Evolutionary conservation across 805 yeast species (phyloP).

Genomic region (Saccharomyces mikatae): DNA sequence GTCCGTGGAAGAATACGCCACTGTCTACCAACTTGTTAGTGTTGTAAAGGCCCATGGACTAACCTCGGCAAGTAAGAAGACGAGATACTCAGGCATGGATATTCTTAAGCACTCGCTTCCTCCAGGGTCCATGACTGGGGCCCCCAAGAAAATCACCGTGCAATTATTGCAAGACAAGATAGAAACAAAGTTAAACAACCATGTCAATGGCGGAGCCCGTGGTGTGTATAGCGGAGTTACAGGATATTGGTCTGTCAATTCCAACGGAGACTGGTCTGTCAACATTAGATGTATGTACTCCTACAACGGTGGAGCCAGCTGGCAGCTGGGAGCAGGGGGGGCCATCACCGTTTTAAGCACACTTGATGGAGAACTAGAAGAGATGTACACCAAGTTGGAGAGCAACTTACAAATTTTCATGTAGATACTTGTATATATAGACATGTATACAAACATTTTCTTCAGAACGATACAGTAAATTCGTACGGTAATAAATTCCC

Average conservation of each 20-base stretch:
- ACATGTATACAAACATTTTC: not conserved
- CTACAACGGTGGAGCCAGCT: slow-evolving; percentile 42
- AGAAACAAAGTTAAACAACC: slow-evolving; percentile 29
- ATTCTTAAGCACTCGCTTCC: slow-evolving; percentile 73
- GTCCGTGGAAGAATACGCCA: slow-evolving; percentile 86
- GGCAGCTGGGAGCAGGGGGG: slow-evolving; percentile 98
- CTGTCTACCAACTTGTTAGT: slow-evolving; percentile 86
- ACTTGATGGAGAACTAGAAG: slow-evolving; percentile 82
- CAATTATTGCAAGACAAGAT: slow-evolving; percentile 55
- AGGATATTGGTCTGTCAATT: slow-evolving; percentile 89
- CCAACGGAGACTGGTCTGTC: slow-evolving; percentile 93
- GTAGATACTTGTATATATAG: not conserved
- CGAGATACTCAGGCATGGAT: slow-evolving; percentile 60
- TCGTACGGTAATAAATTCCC: not conserved
- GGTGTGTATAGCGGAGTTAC: slow-evolving; percentile 92
- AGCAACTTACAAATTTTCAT: slow-evolving; percentile 71
- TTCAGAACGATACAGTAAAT: not conserved
- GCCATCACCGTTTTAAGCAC: slow-evolving; percentile 88
- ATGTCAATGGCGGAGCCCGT: slow-evolving; percentile 32
- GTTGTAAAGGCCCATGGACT: slow-evolving; percentile 60
- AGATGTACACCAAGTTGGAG: slow-evolving; percentile 71
- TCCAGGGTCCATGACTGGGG: slow-evolving; percentile 99
- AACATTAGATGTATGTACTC: slow-evolving; percentile 76
- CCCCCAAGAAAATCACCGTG: slow-evolving; percentile 90
- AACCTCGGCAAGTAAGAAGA: slow-evolving; percentile 3